Conservation (phyloP, 192 early-diverging fungal species). For the Backusella australiensis region DNA sequence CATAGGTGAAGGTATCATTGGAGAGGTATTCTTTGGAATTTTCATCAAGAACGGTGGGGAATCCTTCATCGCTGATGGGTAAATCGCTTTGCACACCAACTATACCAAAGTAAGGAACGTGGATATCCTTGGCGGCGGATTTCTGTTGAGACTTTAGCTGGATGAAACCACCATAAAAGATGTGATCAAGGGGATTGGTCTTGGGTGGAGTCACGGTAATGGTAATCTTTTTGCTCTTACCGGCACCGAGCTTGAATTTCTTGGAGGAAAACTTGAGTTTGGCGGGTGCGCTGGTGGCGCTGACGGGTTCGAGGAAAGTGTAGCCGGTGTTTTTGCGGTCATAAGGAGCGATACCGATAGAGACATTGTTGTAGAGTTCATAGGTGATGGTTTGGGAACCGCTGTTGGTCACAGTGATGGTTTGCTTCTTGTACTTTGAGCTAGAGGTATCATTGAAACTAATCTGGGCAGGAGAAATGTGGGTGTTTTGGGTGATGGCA, state of each 20-base stretch:
- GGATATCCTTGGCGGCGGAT: constrained; percentile 14
- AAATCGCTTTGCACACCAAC: constrained; percentile 43
- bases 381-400: constrained; percentile 39
- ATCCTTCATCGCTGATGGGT: constrained; percentile 39
- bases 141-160: constrained; percentile 27
- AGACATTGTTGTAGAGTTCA: constrained; percentile 35
- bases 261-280: constrained; percentile 22
- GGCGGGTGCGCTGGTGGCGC: constrained; percentile 14
- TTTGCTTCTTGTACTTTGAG: constrained; percentile 26
- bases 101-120: constrained; percentile 50
- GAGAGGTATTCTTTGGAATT: constrained; percentile 11
- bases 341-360: constrained; percentile 42
- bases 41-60: background rate
- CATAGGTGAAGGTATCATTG: constrained; percentile 15
- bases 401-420: constrained; percentile 45
- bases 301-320: constrained; percentile 15
- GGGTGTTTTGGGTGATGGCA: constrained; percentile 36
- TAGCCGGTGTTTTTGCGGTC: constrained; percentile 18
- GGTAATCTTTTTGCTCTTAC: constrained; percentile 14
- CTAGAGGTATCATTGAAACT: constrained; percentile 52
- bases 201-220: constrained; percentile 33
- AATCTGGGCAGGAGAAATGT: constrained; percentile 45
- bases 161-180: constrained; percentile 49
- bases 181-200: constrained; percentile 31
- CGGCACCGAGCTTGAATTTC: constrained; percentile 18